Evolutionary conservation across 768 basidiomycete species (phyloP).

Genomic region (Mycena capillaripes): DNA sequence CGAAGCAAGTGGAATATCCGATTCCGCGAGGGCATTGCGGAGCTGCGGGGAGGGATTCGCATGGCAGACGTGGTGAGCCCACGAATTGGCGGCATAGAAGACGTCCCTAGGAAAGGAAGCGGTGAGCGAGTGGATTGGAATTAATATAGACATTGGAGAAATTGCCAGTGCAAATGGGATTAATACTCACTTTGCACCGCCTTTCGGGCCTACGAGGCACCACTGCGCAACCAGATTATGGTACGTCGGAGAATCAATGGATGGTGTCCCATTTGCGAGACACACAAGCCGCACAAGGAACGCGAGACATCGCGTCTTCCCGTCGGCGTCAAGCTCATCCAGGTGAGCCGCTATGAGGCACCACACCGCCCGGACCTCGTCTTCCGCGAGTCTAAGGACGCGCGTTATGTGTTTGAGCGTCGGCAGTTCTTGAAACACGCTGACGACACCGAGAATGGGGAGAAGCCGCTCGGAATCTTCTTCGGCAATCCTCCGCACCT

Average conservation of each 20-base stretch:
- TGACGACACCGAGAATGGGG: constrained; percentile 12
- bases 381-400: constrained; percentile 4
- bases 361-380: constrained; percentile 3
- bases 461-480: constrained; percentile 8
- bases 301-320: neutral
- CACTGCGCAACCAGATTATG: constrained; percentile 19
- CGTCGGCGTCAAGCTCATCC: neutral
- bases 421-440: constrained; percentile 6
- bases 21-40: neutral
- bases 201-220: neutral
- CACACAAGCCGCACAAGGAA: constrained; percentile 4
- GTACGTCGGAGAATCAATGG: neutral
- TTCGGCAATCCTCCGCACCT: neutral
- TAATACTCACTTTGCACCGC: constrained; percentile 2
- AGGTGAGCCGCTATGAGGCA: neutral
- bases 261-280: neutral
- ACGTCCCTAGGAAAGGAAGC: constrained; percentile 6
- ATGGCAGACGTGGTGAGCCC: constrained; percentile 10
- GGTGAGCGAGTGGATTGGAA: neutral
- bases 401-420: neutral
- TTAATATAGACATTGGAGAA: neutral
- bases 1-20: neutral
- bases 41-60: constrained; percentile 2
- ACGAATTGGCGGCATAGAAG: constrained; percentile 14
- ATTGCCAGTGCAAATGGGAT: neutral